Evolutionary conservation across 371 early-diverging fungal species (phyloP).

Genomic region (Mucor mucedo): DNA sequence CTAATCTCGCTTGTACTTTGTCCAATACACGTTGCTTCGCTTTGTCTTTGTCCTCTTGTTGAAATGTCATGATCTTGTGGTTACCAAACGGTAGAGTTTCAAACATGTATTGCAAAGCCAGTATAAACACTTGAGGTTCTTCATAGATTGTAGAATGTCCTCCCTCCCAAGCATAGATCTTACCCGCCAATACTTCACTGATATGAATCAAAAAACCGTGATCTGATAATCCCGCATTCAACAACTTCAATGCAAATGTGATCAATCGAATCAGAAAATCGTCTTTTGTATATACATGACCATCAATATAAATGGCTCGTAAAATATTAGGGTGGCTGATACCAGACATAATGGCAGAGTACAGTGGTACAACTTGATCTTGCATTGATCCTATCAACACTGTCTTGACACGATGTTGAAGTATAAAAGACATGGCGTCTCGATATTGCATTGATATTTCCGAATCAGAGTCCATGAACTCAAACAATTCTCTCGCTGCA

Average conservation of each 20-base stretch:
- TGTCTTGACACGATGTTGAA: constrained; percentile 70
- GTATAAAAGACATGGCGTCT: constrained; percentile 68
- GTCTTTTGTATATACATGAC: constrained; percentile 66
- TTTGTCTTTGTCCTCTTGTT: not conserved
- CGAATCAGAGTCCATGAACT: constrained; percentile 82
- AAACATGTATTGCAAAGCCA: constrained; percentile 46
- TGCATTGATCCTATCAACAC: constrained; percentile 79
- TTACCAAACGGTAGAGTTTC: constrained; percentile 37
- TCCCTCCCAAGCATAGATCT: constrained; percentile 78
- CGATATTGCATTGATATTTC: constrained; percentile 67
- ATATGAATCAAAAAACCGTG: constrained; percentile 84
- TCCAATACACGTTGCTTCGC: constrained; percentile 7
- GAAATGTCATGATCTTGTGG: constrained; percentile 9
- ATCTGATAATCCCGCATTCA: constrained; percentile 85
- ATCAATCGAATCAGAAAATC: constrained; percentile 89
- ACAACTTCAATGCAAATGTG: constrained; percentile 78
- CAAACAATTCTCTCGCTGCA: constrained; percentile 90
- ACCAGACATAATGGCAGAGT: constrained; percentile 88
- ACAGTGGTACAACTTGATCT: constrained; percentile 94
- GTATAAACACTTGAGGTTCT: constrained; percentile 83
- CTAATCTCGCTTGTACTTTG: constrained; percentile 31
- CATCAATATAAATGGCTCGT: constrained; percentile 89
- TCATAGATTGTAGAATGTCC: constrained; percentile 94
- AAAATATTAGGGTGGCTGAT: constrained; percentile 85
- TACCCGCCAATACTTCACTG: constrained; percentile 85